Evolutionary conservation across 2,329 filamentous ascomycete genomes (phyloP), one percentile per base, ranked within the genome.

Genomic region (Myrmaecium sp.): DNA sequence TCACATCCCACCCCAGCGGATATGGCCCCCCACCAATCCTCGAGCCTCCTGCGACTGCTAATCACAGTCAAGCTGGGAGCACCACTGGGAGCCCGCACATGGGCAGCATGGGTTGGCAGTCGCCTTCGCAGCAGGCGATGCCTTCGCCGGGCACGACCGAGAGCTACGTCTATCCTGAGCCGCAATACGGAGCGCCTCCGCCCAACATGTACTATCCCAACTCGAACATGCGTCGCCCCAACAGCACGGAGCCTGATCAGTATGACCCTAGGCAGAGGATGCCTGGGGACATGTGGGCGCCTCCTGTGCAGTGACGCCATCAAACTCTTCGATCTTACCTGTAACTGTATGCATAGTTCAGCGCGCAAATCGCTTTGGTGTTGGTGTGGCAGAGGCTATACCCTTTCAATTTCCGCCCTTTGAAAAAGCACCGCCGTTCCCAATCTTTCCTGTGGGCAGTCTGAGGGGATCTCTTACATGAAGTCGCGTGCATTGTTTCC

Each of bases 81-180:
- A 74, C 69, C n/a, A 71, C 62, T 30, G 78, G 79, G 28, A 93
- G 83, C 50, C 84, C 86, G 26, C 84, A 94, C 51, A 81, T 93
- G 71, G 55, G 58, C 34, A 72, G 66, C 33, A 66, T 81, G 34
- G 78, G 80, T 29, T 94, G 86, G 84, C 78, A 82, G 37, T 91
- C 83, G 4, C 83, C 83, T 4, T 70, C 74, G 2, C 78, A 84
- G 38, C 69, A 71, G 36, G 66, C 67, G 17, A 71, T 82, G 37
- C 71, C 76, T 6, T 75, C 77, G 6, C 77, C 83, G 23, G 68
- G 65, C 23, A 70, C 67, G 26, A 62, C 62, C 35, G 84, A 82
- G 36, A 47, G 40, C 23, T 93, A 91, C 45, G 71, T 76, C 5
- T 91, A 94, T 39, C 78, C 81, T 0, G 82, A 92, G 39, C 69